phyloP scores from a whole-genome alignment of 768 basidiomycete genomes.

The Lactarius akahatsu region DNA sequence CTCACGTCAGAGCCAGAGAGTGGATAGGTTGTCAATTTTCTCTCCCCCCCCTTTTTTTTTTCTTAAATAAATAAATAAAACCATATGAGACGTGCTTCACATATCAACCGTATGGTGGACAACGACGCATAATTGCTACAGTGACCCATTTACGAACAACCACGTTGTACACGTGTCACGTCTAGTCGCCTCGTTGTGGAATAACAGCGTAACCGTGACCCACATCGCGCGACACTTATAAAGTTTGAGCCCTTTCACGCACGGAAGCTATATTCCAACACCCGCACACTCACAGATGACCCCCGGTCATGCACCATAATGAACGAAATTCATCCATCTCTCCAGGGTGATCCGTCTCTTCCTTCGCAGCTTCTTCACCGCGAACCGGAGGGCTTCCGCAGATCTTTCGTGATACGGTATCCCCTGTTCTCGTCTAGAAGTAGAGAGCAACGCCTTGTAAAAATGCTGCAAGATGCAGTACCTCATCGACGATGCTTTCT shows the following conservation, averaged over 20 bases:
- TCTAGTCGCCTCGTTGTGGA: too few relatives aligned
- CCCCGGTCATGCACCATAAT: background rate
- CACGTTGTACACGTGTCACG: too few relatives aligned
- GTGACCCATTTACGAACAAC: too few relatives aligned
- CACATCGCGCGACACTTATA: too few relatives aligned
- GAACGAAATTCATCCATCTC: background rate
- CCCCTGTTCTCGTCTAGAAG: background rate
- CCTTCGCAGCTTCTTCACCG: background rate
- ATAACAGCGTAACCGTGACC: too few relatives aligned
- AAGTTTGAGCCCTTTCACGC: too few relatives aligned
- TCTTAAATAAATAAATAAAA: too few relatives aligned
- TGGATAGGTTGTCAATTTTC: background rate
- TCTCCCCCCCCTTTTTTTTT: too few relatives aligned
- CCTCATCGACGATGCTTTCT: background rate
- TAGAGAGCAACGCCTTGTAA: background rate
- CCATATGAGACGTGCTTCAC: too few relatives aligned
- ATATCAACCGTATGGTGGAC: background rate
- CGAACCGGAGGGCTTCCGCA: background rate
- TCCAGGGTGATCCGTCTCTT: background rate
- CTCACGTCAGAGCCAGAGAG: constrained; percentile 22
- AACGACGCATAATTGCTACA: too few relatives aligned
- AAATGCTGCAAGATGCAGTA: background rate
- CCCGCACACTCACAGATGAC: background rate
- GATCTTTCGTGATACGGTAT: background rate
- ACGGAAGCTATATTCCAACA: too few relatives aligned